Percentiles rank a stretch among this genome's conserved stretches.
Evolutionary conservation across 2,329 filamentous ascomycete species (phyloP).

Genomic region (Hirsutella thompsonii): DNA sequence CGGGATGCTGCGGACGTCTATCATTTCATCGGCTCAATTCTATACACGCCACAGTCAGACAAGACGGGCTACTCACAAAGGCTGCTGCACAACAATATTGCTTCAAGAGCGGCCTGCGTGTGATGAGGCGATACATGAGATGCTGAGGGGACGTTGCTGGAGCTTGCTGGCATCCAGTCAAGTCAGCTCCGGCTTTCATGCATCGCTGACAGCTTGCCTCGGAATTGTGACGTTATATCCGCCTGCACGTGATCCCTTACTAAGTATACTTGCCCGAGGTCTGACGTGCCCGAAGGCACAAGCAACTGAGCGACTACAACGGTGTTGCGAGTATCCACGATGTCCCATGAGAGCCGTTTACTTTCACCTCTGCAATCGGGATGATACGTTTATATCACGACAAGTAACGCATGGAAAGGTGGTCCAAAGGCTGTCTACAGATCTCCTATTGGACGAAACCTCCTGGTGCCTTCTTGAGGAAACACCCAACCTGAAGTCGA

Average conservation of each 20-base stretch:
- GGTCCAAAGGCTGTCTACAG: not conserved
- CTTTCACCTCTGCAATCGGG: no score
- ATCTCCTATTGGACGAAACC: not conserved
- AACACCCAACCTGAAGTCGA: not conserved
- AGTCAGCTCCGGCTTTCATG: not conserved
- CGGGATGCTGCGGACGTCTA: slow-evolving; percentile 8
- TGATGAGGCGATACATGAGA: slow-evolving; percentile 29
- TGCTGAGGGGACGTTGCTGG: not conserved
- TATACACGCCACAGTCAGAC: no score
- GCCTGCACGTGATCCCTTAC: slow-evolving; percentile 1
- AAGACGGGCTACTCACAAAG: not conserved
- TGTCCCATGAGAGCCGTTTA: no score
- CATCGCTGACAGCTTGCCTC: not conserved
- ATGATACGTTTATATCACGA: no score
- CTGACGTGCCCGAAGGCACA: no score
- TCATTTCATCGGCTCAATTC: not conserved
- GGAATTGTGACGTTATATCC: not conserved
- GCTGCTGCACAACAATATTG: slow-evolving; percentile 9
- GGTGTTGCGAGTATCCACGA: no score
- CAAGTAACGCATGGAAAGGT: no score
- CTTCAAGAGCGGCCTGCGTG: slow-evolving; percentile 20
- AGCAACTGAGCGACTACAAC: no score
- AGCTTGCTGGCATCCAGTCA: no score
- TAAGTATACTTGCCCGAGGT: not conserved
- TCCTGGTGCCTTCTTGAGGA: not conserved